phyloP scores from a whole-genome alignment of 1,284 basidiomycete species.

The Golubevia pallescens region DNA sequence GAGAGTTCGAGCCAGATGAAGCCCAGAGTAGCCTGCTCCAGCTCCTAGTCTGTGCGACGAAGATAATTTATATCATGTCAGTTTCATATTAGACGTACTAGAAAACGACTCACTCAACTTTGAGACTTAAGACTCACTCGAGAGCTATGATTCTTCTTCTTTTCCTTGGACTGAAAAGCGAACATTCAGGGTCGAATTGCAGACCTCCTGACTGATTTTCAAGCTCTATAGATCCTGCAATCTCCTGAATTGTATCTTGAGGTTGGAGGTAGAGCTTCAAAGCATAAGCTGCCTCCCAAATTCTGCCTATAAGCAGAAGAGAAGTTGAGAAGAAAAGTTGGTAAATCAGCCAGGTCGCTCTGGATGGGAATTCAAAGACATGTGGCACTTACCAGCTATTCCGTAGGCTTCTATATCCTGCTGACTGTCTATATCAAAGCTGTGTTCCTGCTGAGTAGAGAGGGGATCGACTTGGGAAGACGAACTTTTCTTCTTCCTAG shows the following conservation, averaged over 20 bases:
- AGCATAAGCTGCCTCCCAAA: slow-evolving; percentile 51
- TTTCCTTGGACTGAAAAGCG: slow-evolving; percentile 16
- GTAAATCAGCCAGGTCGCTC: background rate
- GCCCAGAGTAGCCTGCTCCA: slow-evolving; percentile 50
- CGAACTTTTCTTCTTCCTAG: no score
- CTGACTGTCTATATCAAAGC: slow-evolving; percentile 36
- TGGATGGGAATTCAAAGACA: background rate
- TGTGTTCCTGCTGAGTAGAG: background rate
- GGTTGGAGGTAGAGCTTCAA: slow-evolving; percentile 35
- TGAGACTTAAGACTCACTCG: no score
- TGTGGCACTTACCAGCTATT: slow-evolving; percentile 49
- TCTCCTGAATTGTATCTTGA: background rate
- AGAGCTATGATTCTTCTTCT: background rate
- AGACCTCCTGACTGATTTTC: slow-evolving; percentile 2
- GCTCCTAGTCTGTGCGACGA: slow-evolving; percentile 57
- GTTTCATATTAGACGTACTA: no score
- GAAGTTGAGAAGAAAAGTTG: background rate
- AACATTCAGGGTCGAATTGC: slow-evolving; percentile 51
- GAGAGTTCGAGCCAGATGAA: slow-evolving; percentile 43
- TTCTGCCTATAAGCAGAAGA: background rate
- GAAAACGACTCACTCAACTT: no score
- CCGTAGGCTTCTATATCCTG: slow-evolving; percentile 52
- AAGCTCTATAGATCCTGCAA: no score
- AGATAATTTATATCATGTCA: no score
- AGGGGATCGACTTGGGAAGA: background rate